Percentiles rank a stretch among this genome's conserved stretches.
Conservation (phyloP, 345 rosid species). For the Hevea brasiliensis region DNA sequence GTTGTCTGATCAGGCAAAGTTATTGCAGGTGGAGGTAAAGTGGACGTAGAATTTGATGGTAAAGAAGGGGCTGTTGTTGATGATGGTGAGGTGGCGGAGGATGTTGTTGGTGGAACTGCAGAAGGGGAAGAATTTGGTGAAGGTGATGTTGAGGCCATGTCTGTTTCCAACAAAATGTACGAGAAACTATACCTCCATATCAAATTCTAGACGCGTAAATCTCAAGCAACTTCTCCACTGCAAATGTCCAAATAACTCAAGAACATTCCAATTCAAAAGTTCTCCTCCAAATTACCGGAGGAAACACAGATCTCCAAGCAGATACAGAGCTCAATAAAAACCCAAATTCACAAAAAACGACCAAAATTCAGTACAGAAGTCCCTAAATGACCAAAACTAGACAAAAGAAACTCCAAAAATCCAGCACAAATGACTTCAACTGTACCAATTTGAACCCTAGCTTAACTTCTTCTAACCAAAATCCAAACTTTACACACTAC, state of each 20-base stretch:
- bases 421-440: not conserved
- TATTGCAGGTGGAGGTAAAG: constrained; percentile 23
- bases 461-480: constrained; percentile 10
- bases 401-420: constrained; percentile 15
- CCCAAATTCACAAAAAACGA: constrained; percentile 14
- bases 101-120: constrained; percentile 25
- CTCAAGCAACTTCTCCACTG: not conserved
- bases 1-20: constrained; percentile 39
- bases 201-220: not conserved
- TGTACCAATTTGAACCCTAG: not conserved
- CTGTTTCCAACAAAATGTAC: constrained; percentile 12
- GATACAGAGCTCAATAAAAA: constrained; percentile 3
- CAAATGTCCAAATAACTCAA: constrained; percentile 4
- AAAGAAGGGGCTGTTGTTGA: constrained; percentile 29
- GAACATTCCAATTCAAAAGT: constrained; percentile 16
- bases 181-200: constrained; percentile 25
- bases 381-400: constrained; percentile 21
- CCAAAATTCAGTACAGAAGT: constrained; percentile 17
- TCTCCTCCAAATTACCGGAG: constrained; percentile 1
- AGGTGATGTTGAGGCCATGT: constrained; percentile 56
- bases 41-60: constrained; percentile 4
- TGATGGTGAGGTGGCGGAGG: constrained; percentile 30
- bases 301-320: not conserved
- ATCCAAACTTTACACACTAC: not conserved
- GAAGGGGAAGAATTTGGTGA: constrained; percentile 43